Conservation (phyloP, 768 basidiomycete species). For the Exidia glandulosa region DNA sequence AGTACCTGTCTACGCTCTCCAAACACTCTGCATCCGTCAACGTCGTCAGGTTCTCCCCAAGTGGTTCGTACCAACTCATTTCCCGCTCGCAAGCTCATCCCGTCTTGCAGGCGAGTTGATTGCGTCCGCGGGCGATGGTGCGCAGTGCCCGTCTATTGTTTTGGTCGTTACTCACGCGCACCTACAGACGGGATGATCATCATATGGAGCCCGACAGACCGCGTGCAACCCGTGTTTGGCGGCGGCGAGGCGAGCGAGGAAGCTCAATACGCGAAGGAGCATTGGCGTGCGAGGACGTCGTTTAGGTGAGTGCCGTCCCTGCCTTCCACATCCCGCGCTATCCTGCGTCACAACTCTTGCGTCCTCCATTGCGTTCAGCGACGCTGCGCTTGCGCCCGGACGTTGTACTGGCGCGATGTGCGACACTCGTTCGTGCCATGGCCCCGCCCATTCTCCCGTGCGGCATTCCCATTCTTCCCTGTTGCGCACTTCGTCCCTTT, state of each 20-base stretch:
- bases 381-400: too few species aligned
- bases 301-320: conserved; percentile 50
- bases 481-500: too few species aligned
- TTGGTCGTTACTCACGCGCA: neutral
- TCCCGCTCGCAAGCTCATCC: conserved; percentile 3
- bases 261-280: conserved; percentile 82
- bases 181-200: conserved; percentile 91
- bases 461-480: too few species aligned
- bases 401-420: too few species aligned
- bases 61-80: conserved; percentile 43
- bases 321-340: neutral
- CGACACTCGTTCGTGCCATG: too few species aligned
- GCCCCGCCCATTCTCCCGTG: too few species aligned
- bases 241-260: conserved; percentile 72
- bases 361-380: neutral
- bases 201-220: conserved; percentile 80
- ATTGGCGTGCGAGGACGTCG: conserved; percentile 83
- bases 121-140: conserved; percentile 96
- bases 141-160: conserved; percentile 15
- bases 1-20: conserved; percentile 88
- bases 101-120: conserved; percentile 61
- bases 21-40: conserved; percentile 94
- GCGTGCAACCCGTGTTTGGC: conserved; percentile 68
- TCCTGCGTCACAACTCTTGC: neutral
- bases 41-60: conserved; percentile 91